phyloP scores from a whole-genome alignment of 192 early-diverging fungal species.

The Entomortierella parvispora region DNA sequence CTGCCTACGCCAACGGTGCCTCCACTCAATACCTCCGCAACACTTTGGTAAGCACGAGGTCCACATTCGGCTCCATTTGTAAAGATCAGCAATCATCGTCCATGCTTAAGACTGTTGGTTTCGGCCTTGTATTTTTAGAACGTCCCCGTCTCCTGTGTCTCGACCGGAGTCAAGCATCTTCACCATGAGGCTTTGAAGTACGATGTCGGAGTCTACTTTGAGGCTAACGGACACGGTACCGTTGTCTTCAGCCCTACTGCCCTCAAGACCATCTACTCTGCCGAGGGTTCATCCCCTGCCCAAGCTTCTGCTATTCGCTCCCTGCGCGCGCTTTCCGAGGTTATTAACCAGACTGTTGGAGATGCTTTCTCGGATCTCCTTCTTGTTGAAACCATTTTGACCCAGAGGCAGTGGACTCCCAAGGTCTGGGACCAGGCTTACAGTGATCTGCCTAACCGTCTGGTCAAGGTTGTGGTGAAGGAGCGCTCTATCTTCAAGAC shows the following conservation, averaged over 20 bases:
- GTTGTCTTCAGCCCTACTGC: slow-evolving; percentile 91
- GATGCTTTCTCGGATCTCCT: slow-evolving; percentile 98
- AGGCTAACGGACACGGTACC: slow-evolving; percentile 99
- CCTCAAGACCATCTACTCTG: slow-evolving; percentile 76
- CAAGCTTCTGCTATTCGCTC: slow-evolving; percentile 81
- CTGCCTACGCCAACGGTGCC: slow-evolving; percentile 98
- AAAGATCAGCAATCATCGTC: not conserved
- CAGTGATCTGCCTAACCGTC: slow-evolving; percentile 92
- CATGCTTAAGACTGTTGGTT: no score
- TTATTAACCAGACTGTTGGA: slow-evolving; percentile 99
- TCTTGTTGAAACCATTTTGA: slow-evolving; percentile 92
- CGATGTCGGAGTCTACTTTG: slow-evolving; percentile 99
- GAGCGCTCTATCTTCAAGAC: slow-evolving; percentile 92
- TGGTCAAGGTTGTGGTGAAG: slow-evolving; percentile 95
- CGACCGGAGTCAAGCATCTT: slow-evolving; percentile 98
- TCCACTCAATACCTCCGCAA: slow-evolving; percentile 94
- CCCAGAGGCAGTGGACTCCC: slow-evolving; percentile 81
- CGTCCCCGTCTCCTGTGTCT: slow-evolving; percentile 94
- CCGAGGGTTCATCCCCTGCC: slow-evolving; percentile 74
- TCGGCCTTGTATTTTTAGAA: slow-evolving; percentile 70
- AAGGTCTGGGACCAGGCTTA: slow-evolving; percentile 94
- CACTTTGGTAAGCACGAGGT: slow-evolving; percentile 70
- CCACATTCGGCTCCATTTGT: not conserved
- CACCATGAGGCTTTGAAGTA: slow-evolving; percentile 98
- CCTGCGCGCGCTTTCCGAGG: slow-evolving; percentile 85